phyloP scores from a whole-genome alignment of 345 rosid species.

The Eucalyptus curtisii region DNA sequence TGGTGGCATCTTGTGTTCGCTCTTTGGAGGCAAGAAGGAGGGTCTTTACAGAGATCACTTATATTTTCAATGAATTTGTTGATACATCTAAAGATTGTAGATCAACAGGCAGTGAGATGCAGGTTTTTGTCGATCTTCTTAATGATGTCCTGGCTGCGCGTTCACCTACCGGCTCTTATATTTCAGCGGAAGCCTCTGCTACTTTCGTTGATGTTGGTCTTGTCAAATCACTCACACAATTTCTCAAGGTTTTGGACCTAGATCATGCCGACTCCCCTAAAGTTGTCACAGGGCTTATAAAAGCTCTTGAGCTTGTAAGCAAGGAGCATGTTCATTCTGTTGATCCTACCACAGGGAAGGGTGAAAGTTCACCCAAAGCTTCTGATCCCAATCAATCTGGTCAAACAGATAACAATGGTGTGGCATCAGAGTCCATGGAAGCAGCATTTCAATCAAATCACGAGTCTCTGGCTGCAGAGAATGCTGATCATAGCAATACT shows the following conservation, averaged over 20 bases:
- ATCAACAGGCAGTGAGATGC: slow-evolving; percentile 55
- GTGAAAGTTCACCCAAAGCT: slow-evolving; percentile 51
- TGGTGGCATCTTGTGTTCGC: slow-evolving; percentile 88
- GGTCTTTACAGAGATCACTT: slow-evolving; percentile 57
- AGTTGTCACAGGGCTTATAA: slow-evolving; percentile 68
- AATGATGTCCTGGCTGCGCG: slow-evolving; percentile 88
- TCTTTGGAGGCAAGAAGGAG: slow-evolving; percentile 89
- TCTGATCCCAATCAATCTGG: slow-evolving; percentile 34
- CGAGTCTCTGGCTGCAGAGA: slow-evolving; percentile 43
- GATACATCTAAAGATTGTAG: slow-evolving; percentile 44
- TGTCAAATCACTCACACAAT: slow-evolving; percentile 60
- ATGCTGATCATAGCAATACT: slow-evolving; percentile 36
- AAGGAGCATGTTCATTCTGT: slow-evolving; percentile 77
- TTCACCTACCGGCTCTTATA: slow-evolving; percentile 67
- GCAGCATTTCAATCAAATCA: slow-evolving; percentile 41
- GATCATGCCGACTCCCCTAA: slow-evolving; percentile 83
- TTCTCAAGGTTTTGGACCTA: slow-evolving; percentile 81
- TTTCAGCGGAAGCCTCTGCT: slow-evolving; percentile 82
- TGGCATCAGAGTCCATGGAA: slow-evolving; percentile 42
- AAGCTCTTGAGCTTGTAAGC: slow-evolving; percentile 84
- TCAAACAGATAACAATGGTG: slow-evolving; percentile 42
- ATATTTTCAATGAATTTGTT: slow-evolving; percentile 53
- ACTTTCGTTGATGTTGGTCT: slow-evolving; percentile 85
- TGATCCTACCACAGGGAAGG: slow-evolving; percentile 41
- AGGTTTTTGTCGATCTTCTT: slow-evolving; percentile 59